These are phyloP conservation scores for Nothophaeocryptopus gaeumannii DNA, from an alignment of 2,329 filamentous ascomycete genomes.

Conservation along the genomic window DNA sequence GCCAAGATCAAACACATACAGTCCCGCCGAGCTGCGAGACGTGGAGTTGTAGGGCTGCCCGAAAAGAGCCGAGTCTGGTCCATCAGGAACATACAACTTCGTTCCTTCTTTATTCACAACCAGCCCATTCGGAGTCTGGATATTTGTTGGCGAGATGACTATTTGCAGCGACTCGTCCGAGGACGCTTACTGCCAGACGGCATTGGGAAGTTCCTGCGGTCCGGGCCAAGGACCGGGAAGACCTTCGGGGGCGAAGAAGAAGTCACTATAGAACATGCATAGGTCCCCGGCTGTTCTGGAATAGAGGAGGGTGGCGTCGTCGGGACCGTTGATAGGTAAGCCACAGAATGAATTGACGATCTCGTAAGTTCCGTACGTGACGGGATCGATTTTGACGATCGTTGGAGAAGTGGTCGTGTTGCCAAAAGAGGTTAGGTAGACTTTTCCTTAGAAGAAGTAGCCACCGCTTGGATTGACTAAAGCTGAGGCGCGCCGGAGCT, in stretches of 20 bases:
- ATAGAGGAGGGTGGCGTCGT: not conserved
- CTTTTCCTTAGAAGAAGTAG: not conserved
- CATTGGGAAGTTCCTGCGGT: constrained; percentile 2
- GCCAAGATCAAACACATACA: too few species aligned
- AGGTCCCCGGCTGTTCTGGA: not conserved
- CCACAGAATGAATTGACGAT: constrained; percentile 5
- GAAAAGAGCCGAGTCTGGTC: too few species aligned
- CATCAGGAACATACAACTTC: too few species aligned
- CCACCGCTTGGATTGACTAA: too few species aligned
- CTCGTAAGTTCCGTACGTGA: not conserved
- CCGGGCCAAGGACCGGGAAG: not conserved
- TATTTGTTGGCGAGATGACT: too few species aligned
- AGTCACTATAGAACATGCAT: not conserved
- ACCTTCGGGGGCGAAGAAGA: constrained; percentile 2
- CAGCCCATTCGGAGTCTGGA: too few species aligned
- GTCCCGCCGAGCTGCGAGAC: too few species aligned
- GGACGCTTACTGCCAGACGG: not conserved
- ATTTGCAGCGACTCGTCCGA: too few species aligned
- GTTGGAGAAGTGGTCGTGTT: not conserved
- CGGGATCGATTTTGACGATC: not conserved
- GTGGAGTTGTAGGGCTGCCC: too few species aligned
- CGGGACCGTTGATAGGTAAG: constrained; percentile 1
- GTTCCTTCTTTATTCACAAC: too few species aligned
- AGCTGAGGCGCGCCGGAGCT: too few species aligned
- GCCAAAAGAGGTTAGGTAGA: constrained; percentile 3